phyloP scores from a whole-genome alignment of 768 basidiomycete genomes.

The Krasilnikovozyma curviuscula region DNA sequence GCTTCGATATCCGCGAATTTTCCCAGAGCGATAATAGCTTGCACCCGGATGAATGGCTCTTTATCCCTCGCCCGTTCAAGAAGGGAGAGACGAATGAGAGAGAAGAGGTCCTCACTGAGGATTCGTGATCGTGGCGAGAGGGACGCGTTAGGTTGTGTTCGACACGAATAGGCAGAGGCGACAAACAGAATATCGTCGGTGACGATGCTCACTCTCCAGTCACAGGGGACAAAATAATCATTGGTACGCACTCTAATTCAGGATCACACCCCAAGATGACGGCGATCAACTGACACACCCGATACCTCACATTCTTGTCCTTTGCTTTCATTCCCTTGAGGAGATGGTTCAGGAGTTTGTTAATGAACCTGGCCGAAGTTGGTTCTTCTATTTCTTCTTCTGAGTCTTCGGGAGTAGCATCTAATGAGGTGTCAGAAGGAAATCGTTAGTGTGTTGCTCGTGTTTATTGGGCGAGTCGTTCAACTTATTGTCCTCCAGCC shows the following conservation, averaged over 20 bases:
- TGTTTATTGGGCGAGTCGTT: no score
- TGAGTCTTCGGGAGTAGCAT: conserved; percentile 32
- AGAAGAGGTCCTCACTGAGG: conserved; percentile 56
- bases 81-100: conserved; percentile 39
- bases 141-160: no score
- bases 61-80: conserved; percentile 60
- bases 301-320: conserved; percentile 68
- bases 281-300: conserved; percentile 54
- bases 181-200: no score
- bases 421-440: no score
- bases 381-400: conserved; percentile 41
- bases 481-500: no score
- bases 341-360: conserved; percentile 48
- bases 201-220: background rate
- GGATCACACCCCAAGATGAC: conserved; percentile 64
- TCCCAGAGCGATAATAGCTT: conserved; percentile 59
- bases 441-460: no score
- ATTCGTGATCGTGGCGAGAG: background rate
- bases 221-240: background rate
- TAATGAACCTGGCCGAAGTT: conserved; percentile 45
- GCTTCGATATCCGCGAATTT: conserved; percentile 51
- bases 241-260: conserved; percentile 54
- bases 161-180: no score
- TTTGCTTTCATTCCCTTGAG: conserved; percentile 63
- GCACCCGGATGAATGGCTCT: conserved; percentile 53